A percentile compares a stretch with the other conserved stretches of the same genome.
Evolutionary conservation across 192 early-diverging fungal genomes (phyloP).

Genomic region (Backusella westeae): DNA sequence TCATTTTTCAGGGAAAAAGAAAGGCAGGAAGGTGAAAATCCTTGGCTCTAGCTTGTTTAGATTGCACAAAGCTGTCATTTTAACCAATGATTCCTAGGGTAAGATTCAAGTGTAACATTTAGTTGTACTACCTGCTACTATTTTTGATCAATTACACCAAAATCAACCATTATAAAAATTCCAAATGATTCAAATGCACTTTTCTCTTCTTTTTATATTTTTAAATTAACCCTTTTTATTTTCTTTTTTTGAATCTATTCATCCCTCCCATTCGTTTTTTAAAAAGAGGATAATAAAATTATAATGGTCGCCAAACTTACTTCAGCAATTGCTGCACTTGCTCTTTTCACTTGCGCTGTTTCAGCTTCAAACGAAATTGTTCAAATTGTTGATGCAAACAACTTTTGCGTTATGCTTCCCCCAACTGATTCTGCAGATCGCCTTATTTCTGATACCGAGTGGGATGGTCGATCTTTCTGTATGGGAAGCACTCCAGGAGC

Average conservation of each 20-base stretch:
- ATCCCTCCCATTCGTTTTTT: neutral
- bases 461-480: slow-evolving; percentile 43
- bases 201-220: neutral
- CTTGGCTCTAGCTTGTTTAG: neutral
- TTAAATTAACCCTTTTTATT: neutral
- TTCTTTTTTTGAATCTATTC: neutral
- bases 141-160: slow-evolving; percentile 4
- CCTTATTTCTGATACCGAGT: slow-evolving; percentile 43
- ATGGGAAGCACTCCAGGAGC: slow-evolving; percentile 34
- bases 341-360: neutral
- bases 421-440: slow-evolving; percentile 28
- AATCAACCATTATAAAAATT: neutral
- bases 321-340: neutral
- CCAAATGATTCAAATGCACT: neutral
- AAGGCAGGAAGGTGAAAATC: neutral
- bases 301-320: neutral
- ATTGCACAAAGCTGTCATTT: neutral
- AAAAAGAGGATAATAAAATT: neutral
- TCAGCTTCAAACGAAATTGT: slow-evolving; percentile 20
- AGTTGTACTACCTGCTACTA: neutral
- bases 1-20: neutral
- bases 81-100: neutral
- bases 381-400: slow-evolving; percentile 30
- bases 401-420: slow-evolving; percentile 43
- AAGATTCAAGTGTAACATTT: neutral